phyloP scores from a whole-genome alignment of 495 filamentous ascomycete genomes.

The Cercophora newfieldiana region DNA sequence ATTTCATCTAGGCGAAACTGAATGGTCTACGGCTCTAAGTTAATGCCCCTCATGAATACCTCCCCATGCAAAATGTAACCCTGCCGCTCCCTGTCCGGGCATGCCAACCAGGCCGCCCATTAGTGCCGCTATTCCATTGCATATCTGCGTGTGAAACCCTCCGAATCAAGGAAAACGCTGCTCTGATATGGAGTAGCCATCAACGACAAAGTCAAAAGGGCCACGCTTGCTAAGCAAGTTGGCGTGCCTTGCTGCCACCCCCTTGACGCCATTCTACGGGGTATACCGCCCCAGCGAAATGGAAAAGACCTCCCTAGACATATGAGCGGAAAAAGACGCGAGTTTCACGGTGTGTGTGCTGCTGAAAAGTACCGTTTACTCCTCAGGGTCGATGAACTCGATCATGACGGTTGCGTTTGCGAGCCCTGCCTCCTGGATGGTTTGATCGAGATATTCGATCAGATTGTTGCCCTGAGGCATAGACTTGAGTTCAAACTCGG shows the following conservation, averaged over 20 bases:
- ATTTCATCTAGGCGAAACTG: neutral
- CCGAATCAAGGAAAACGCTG: conserved; percentile 3
- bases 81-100: neutral
- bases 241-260: neutral
- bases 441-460: conserved; percentile 68
- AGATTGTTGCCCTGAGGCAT: conserved; percentile 74
- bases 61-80: neutral
- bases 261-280: neutral
- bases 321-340: neutral
- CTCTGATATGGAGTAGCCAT: neutral
- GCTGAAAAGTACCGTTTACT: conserved; percentile 33
- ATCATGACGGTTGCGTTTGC: conserved; percentile 93
- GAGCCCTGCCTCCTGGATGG: conserved; percentile 79
- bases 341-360: neutral
- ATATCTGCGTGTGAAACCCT: neutral
- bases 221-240: neutral
- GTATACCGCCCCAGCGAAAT: neutral
- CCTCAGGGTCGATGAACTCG: conserved; percentile 66
- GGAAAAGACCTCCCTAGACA: neutral
- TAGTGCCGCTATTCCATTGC: neutral
- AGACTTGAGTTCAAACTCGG: conserved; percentile 77
- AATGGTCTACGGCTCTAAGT: neutral
- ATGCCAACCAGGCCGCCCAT: neutral
- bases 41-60: neutral
- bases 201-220: neutral